These are phyloP conservation scores for Trichophyton schoenleinii DNA, from an alignment of 2,329 filamentous ascomycete species.

Conservation along the genomic window DNA sequence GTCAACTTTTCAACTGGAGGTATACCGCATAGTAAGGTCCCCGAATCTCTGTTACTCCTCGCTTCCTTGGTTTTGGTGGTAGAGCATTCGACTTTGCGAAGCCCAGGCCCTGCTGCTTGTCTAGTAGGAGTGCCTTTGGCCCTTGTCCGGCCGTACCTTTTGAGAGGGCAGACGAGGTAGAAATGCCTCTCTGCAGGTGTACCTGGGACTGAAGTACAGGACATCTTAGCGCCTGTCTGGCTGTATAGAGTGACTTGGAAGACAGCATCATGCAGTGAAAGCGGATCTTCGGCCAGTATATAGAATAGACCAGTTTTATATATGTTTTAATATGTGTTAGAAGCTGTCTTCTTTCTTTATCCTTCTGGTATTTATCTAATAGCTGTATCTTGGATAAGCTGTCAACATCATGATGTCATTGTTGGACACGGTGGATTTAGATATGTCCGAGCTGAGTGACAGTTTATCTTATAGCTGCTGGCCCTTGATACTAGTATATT, in stretches of 20 bases:
- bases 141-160: background rate
- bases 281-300: too few relatives aligned
- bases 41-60: constrained; percentile 43
- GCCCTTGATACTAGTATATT: too few relatives aligned
- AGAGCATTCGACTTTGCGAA: constrained; percentile 40
- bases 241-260: background rate
- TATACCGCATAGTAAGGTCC: constrained; percentile 43
- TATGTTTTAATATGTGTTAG: background rate
- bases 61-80: constrained; percentile 38
- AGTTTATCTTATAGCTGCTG: background rate
- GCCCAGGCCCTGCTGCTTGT: constrained; percentile 38
- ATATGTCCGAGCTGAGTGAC: background rate
- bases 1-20: too few relatives aligned
- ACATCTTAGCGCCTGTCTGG: background rate
- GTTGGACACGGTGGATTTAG: background rate
- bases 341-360: background rate
- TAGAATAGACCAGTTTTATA: background rate
- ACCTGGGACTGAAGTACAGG: background rate
- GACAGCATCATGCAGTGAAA: background rate
- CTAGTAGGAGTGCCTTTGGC: constrained; percentile 34
- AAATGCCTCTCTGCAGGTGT: background rate
- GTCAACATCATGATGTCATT: background rate
- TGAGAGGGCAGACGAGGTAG: background rate
- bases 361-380: background rate
- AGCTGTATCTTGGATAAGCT: background rate